These are phyloP conservation scores for Cyberlindnera japonica DNA, from an alignment of 805 yeast genomes.

Conservation along the genomic window DNA sequence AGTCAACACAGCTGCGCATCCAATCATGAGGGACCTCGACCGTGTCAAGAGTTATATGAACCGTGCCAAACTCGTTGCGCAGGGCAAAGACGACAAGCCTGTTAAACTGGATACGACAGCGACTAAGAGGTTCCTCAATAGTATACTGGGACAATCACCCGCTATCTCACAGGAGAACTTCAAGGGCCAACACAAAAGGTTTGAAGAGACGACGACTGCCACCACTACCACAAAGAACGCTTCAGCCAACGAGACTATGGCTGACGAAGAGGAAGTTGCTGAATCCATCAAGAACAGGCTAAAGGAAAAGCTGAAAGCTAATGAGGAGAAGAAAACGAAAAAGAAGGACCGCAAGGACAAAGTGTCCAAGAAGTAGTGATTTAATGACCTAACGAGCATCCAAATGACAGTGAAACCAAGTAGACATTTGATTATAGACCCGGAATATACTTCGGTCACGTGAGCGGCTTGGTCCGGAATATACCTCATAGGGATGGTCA, in stretches of 20 bases:
- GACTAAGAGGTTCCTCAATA: conserved; percentile 45
- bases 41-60: conserved; percentile 68
- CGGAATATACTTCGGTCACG: too few species aligned
- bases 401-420: too few species aligned
- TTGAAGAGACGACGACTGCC: conserved; percentile 31
- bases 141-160: conserved; percentile 42
- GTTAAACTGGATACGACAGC: conserved; percentile 31
- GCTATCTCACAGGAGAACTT: conserved; percentile 52
- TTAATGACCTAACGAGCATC: too few species aligned
- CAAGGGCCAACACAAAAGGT: conserved; percentile 51
- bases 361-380: conserved; percentile 4
- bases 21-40: conserved; percentile 61
- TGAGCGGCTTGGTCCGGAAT: too few species aligned
- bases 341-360: conserved; percentile 4
- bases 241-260: too few species aligned
- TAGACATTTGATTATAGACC: too few species aligned
- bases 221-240: too few species aligned
- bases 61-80: conserved; percentile 36
- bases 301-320: conserved; percentile 8
- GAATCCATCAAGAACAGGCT: conserved; percentile 7
- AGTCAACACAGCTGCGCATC: conserved; percentile 50
- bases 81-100: conserved; percentile 15
- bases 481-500: background rate
- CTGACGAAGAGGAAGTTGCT: background rate
- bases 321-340: conserved; percentile 2